Evolutionary conservation across 1,284 basidiomycete genomes (phyloP).

Genomic region (Inonotus hispidus): DNA sequence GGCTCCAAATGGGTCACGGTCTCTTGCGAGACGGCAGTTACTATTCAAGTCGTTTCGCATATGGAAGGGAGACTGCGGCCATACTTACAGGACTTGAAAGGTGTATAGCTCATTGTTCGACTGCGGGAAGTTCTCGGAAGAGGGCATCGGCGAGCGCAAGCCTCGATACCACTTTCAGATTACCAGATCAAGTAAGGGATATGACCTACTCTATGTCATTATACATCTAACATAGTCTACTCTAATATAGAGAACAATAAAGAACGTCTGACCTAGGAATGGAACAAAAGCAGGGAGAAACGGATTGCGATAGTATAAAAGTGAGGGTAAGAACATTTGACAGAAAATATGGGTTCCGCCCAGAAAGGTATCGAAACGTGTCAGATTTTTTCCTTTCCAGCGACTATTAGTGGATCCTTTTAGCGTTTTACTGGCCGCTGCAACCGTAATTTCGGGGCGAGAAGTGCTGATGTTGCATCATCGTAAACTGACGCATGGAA

Average conservation of each 20-base stretch:
- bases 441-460: not conserved
- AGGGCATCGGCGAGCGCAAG: not conserved
- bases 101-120: too few species aligned
- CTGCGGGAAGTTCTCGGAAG: not conserved
- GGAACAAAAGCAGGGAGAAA: not conserved
- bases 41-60: too few species aligned
- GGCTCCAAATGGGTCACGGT: too few species aligned
- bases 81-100: too few species aligned
- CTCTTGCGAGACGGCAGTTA: too few species aligned
- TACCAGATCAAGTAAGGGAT: not conserved
- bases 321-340: not conserved
- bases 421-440: not conserved
- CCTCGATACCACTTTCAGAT: conserved; percentile 9
- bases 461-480: not conserved
- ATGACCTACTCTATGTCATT: not conserved
- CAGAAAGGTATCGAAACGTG: not conserved
- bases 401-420: conserved; percentile 7
- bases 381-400: not conserved
- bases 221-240: not conserved
- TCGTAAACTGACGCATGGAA: not conserved
- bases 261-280: not conserved
- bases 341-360: not conserved
- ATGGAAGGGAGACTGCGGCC: too few species aligned
- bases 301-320: not conserved
- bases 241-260: not conserved